These are phyloP conservation scores for Phytophthora brassicae DNA, from an alignment of 352 stramenopile genomes.

Conservation along the genomic window DNA sequence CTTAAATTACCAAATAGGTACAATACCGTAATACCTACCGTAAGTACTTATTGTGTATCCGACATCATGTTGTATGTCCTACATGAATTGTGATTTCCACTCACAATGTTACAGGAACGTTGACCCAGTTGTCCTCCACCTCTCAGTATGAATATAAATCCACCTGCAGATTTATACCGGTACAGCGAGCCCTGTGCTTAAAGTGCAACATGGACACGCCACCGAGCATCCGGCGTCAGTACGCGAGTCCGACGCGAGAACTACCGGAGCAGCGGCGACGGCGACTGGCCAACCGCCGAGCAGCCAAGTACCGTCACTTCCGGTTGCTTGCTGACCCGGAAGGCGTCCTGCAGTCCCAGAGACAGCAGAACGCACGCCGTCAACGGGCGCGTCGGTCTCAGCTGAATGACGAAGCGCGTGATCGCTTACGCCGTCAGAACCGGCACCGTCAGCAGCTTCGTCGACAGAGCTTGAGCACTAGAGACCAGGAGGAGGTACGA, in stretches of 20 bases:
- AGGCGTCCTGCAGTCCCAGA: slow-evolving; percentile 24
- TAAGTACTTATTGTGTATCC: too few species aligned
- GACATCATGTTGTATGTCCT: too few species aligned
- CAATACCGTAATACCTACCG: too few species aligned
- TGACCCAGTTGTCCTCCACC: too few species aligned
- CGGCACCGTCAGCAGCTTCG: slow-evolving; percentile 55
- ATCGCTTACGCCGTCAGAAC: slow-evolving; percentile 60
- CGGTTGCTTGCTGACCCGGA: slow-evolving; percentile 8
- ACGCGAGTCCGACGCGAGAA: slow-evolving; percentile 44
- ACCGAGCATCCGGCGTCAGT: slow-evolving; percentile 52
- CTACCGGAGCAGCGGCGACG: slow-evolving; percentile 46
- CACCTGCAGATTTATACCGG: too few species aligned
- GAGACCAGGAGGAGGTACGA: slow-evolving; percentile 34
- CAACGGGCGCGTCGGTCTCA: slow-evolving; percentile 50
- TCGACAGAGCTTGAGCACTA: slow-evolving; percentile 45
- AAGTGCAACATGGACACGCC: slow-evolving; percentile 57
- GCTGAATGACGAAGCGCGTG: slow-evolving; percentile 41
- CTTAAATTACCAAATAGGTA: too few species aligned
- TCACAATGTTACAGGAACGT: too few species aligned
- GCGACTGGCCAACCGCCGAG: slow-evolving; percentile 58
- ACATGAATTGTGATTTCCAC: too few species aligned
- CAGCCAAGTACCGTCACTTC: slow-evolving; percentile 72
- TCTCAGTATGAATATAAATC: too few species aligned
- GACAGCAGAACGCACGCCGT: slow-evolving; percentile 43
- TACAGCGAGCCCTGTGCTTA: too few species aligned